phyloP scores from a whole-genome alignment of 129 eudicot species.

The Mikania micrantha region DNA sequence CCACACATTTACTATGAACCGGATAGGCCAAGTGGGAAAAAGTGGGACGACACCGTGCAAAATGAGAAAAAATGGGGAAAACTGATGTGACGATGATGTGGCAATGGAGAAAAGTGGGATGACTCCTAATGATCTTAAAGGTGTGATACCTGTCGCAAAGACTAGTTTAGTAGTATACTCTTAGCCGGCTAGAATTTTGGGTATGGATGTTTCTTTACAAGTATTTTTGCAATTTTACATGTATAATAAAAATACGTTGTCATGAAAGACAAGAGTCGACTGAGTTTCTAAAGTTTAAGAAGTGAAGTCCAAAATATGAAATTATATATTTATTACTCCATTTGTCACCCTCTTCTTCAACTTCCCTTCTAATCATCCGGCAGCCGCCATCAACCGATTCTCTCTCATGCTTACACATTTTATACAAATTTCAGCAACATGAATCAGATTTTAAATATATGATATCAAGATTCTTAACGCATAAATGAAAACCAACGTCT shows the following conservation, averaged over 20 bases:
- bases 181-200: slow-evolving; percentile 12
- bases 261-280: slow-evolving; percentile 29
- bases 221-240: background rate
- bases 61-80: too few species aligned
- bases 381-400: slow-evolving; percentile 11
- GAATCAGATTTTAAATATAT: background rate
- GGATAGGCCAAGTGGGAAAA: too few species aligned
- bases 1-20: too few species aligned
- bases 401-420: background rate
- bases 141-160: too few species aligned
- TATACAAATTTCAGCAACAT: background rate
- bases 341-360: background rate
- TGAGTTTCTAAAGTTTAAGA: slow-evolving; percentile 32
- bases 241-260: background rate
- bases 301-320: slow-evolving; percentile 21
- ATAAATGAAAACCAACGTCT: slow-evolving; percentile 33
- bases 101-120: too few species aligned
- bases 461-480: background rate
- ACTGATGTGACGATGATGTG: too few species aligned
- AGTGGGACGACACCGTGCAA: too few species aligned
- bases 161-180: background rate
- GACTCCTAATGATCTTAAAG: too few species aligned
- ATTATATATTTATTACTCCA: slow-evolving; percentile 28
- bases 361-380: background rate
- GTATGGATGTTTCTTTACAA: background rate